Conservation (phyloP, 1,139 yeast species). For the Candida mesenterica region DNA sequence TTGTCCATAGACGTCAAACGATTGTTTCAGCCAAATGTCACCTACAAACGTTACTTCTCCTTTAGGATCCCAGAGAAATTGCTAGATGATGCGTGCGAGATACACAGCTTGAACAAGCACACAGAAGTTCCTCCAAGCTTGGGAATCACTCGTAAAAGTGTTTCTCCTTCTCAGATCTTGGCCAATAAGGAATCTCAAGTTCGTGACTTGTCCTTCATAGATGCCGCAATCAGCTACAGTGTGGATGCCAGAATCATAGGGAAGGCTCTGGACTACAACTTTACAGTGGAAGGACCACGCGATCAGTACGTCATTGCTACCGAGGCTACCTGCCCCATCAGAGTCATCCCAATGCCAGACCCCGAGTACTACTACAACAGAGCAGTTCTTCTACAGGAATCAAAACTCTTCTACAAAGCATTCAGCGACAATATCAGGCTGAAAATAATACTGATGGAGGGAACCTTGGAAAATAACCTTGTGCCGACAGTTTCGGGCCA, state of each 20-base stretch:
- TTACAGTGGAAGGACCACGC: constrained; percentile 8
- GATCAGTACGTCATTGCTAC: constrained; percentile 42
- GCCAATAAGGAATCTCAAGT: constrained; percentile 22
- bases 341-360: constrained; percentile 36
- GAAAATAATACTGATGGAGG: constrained; percentile 32
- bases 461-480: constrained; percentile 9
- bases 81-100: constrained; percentile 39
- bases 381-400: constrained; percentile 21
- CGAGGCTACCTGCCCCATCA: constrained; percentile 32
- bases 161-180: constrained; percentile 18
- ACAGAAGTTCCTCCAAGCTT: constrained; percentile 40
- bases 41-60: constrained; percentile 42
- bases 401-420: constrained; percentile 34
- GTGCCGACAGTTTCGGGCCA: constrained; percentile 7
- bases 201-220: constrained; percentile 37
- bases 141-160: constrained; percentile 25
- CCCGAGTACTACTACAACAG: constrained; percentile 23
- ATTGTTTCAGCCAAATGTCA: constrained; percentile 28
- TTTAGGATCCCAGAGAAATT: constrained; percentile 41
- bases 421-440: constrained; percentile 32
- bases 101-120: constrained; percentile 34
- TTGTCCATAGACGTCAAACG: constrained; percentile 33
- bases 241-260: constrained; percentile 44
- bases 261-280: constrained; percentile 35
- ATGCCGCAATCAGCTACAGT: constrained; percentile 35